Base-by-base conservation (phyloP, 2,329 filamentous ascomycete species). In the Fusarium scirpi region DNA sequence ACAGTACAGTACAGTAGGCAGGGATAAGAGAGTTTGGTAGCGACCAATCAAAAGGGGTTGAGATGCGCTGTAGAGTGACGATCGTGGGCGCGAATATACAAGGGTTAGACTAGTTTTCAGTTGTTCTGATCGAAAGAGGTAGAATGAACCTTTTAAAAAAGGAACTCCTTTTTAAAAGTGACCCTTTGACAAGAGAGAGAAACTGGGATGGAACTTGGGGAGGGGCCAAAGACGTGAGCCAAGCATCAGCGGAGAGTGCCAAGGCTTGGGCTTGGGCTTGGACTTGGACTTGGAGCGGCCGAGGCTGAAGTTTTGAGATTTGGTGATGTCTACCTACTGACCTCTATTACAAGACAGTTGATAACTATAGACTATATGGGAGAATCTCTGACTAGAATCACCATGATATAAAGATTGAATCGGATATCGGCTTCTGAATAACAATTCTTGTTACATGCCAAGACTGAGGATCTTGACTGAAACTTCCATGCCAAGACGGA, bases 221-320 rank as follows among this genome's bases (percentile, higher is more conserved):
- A 54, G 58, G 66, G 60, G 41, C 56, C 56, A 56, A 25, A 53
- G 32, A 48, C 47, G 49, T 53, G 48, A 72, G 69, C 67, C 66
- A 65, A 67, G 62, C 57, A 59, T 61, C 58, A 27, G 55, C 59
- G 59, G 61, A 61, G 61, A 59, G 67, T 58, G 73, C 73, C 73
- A 75, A 75, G 73, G 58, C 51, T 67, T 75, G 69, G 72, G 69
- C 18, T 38, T 38, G 34, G 34, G 6, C 34, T 38, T 38, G 34
- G 34, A 38, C 34, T 38, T 38, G 29, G 12, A 30, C 27, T 29
- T 29, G 10, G 6, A n/a, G 34, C 72, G 56, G 45, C 62, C 64
- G 49, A 64, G 57, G 65, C 53, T 51, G 63, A 60, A 47, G 58
- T 32, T 43, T 15, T 27, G 43, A 43, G 13, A 52, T 22, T 27